Conservation (phyloP, 2,329 filamentous ascomycete species). For the Fusarium aywerte region DNA sequence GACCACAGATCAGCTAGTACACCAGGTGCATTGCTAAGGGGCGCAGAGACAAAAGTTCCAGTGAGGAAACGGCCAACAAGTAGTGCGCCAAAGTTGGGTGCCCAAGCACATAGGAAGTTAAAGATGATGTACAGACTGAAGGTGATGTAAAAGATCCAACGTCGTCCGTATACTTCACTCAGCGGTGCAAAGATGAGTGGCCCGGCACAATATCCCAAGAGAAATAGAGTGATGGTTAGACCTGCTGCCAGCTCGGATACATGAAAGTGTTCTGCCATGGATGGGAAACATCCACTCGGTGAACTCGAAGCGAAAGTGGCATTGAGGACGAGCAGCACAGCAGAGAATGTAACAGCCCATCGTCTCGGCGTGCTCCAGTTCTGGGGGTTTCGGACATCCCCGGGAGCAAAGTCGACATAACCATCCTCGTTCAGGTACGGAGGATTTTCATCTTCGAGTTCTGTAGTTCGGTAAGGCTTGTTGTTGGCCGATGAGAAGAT, state of each 20-base stretch:
- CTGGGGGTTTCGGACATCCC: conserved; percentile 15
- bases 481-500: conserved; percentile 27
- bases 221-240: conserved; percentile 34
- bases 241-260: conserved; percentile 28
- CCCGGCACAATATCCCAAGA: conserved; percentile 63
- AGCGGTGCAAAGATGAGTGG: conserved; percentile 81
- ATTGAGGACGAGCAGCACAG: conserved; percentile 24
- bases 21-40: conserved; percentile 83
- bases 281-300: conserved; percentile 25
- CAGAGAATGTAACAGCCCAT: conserved; percentile 14
- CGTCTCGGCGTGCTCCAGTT: conserved; percentile 19
- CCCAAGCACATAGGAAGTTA: conserved; percentile 78
- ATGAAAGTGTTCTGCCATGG: conserved; percentile 18
- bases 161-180: conserved; percentile 76
- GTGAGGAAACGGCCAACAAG: conserved; percentile 80
- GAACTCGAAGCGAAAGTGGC: conserved; percentile 28
- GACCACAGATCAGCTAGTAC: conserved; percentile 82
- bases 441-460: conserved; percentile 17
- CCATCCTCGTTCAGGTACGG: conserved; percentile 24
- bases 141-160: conserved; percentile 63
- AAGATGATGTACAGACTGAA: conserved; percentile 77
- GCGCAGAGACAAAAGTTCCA: conserved; percentile 81
- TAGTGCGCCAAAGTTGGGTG: conserved; percentile 77
- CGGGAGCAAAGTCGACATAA: conserved; percentile 20
- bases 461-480: conserved; percentile 24